phyloP scores from a whole-genome alignment of 1,139 yeast species.

The Suhomyces maxii region DNA sequence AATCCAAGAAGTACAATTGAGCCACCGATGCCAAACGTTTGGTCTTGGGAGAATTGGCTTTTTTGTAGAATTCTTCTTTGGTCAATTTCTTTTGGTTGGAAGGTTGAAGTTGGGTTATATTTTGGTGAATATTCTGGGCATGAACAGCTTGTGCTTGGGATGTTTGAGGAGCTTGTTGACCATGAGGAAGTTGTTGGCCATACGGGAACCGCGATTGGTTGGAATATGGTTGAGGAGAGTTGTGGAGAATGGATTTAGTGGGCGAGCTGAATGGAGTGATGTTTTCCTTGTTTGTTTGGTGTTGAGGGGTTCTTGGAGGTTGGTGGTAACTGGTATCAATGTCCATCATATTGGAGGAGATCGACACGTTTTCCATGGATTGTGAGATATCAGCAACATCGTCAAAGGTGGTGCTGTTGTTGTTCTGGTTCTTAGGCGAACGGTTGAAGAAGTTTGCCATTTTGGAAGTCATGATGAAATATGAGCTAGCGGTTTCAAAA shows the following conservation, averaged over 20 bases:
- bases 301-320: conserved; percentile 18
- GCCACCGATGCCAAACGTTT: conserved; percentile 86
- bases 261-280: conserved; percentile 47
- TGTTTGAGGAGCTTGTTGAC: neutral
- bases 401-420: conserved; percentile 3
- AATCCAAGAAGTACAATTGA: conserved; percentile 82
- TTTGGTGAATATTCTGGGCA: conserved; percentile 25
- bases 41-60: conserved; percentile 73
- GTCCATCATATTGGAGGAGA: conserved; percentile 40
- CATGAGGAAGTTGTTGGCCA: conserved; percentile 27
- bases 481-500: too few species aligned
- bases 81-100: conserved; percentile 20
- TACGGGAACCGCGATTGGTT: conserved; percentile 11
- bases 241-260: conserved; percentile 41
- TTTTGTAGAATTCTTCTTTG: conserved; percentile 51
- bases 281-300: conserved; percentile 40
- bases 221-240: conserved; percentile 26
- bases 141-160: conserved; percentile 5
- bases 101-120: conserved; percentile 38
- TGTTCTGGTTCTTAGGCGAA: conserved; percentile 23
- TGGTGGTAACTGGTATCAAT: conserved; percentile 34
- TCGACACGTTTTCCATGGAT: conserved; percentile 47
- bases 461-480: conserved; percentile 8
- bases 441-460: conserved; percentile 27
- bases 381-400: conserved; percentile 39